Evolutionary conservation across 2,329 filamentous ascomycete genomes (phyloP).

Genomic region (Colletotrichum simmondsii): DNA sequence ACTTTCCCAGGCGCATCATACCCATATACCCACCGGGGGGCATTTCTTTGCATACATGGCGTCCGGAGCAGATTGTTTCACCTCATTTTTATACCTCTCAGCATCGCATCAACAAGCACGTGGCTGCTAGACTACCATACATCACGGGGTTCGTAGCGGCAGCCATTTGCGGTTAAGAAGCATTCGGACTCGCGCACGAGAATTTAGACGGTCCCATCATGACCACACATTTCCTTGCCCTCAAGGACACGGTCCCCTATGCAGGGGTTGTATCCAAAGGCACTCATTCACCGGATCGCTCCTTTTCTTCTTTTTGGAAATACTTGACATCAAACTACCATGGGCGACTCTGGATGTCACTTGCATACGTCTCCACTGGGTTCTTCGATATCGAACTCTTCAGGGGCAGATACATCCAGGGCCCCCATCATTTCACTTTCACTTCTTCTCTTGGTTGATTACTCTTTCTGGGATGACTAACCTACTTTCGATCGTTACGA

Average conservation of each 20-base stretch:
- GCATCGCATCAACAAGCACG: slow-evolving; percentile 27
- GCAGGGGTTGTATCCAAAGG: not conserved
- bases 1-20: slow-evolving; percentile 34
- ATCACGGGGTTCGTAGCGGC: slow-evolving; percentile 3
- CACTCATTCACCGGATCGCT: not conserved
- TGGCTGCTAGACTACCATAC: slow-evolving; percentile 12
- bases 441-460: slow-evolving; percentile 24
- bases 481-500: slow-evolving; percentile 34
- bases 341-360: not conserved
- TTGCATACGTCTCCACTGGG: not conserved
- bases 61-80: slow-evolving; percentile 34
- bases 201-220: slow-evolving; percentile 32
- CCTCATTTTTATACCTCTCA: slow-evolving; percentile 31
- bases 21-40: slow-evolving; percentile 34
- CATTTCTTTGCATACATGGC: slow-evolving; percentile 37
- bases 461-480: slow-evolving; percentile 29
- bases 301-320: slow-evolving; percentile 26
- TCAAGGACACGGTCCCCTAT: not conserved
- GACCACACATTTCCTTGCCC: slow-evolving; percentile 14
- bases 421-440: not conserved
- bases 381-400: not conserved
- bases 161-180: slow-evolving; percentile 25
- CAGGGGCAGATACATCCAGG: not conserved
- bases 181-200: slow-evolving; percentile 24
- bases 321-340: slow-evolving; percentile 10